phyloP scores from a whole-genome alignment of 306 rosid species.

The Castanopsis chinensis region DNA sequence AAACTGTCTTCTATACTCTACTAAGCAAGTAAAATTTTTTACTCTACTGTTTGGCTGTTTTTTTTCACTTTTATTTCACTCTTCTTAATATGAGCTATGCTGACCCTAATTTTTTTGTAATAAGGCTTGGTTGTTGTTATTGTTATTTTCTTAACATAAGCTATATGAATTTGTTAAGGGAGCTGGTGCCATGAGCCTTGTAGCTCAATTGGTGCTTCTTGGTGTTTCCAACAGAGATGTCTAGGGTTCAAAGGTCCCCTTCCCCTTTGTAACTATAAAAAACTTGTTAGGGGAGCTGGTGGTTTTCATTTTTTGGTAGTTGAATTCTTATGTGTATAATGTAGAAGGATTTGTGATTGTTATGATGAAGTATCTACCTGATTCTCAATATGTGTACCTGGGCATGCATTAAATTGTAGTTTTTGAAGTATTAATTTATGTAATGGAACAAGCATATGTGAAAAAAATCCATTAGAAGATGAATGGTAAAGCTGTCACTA shows the following conservation, averaged over 20 bases:
- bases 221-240: no score
- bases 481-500: neutral
- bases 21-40: neutral
- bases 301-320: neutral
- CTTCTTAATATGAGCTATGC: neutral
- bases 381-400: neutral
- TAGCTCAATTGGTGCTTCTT: no score
- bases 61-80: neutral
- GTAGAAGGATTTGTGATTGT: neutral
- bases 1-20: slow-evolving; percentile 5
- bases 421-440: neutral
- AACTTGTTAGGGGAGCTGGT: neutral
- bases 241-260: no score
- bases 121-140: neutral
- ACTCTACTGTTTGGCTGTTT: neutral
- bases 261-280: no score
- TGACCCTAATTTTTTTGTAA: neutral
- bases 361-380: slow-evolving; percentile 3
- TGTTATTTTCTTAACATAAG: neutral
- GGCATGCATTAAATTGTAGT: neutral
- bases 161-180: neutral
- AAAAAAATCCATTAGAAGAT: neutral
- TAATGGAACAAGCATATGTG: slow-evolving; percentile 2
- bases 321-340: slow-evolving; percentile 12
- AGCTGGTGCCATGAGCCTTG: neutral